These are phyloP conservation scores for Chaetomium sp. DNA, from an alignment of 2,329 filamentous ascomycete genomes.

Conservation along the genomic window DNA sequence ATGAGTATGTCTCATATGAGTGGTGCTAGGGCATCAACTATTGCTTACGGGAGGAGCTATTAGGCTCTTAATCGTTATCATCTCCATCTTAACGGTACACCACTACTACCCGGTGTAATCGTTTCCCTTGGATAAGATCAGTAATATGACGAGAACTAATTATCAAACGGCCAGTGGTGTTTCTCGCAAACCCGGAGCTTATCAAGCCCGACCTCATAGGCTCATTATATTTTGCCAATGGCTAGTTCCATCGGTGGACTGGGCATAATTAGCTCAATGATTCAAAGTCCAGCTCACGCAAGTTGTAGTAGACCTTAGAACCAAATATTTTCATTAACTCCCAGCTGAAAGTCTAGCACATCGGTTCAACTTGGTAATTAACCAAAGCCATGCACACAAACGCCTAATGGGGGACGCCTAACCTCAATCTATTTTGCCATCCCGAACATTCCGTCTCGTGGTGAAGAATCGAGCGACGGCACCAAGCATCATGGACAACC, in stretches of 20 bases:
- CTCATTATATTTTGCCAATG: background rate
- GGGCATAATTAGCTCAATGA: background rate
- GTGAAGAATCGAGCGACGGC: background rate
- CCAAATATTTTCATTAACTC: background rate
- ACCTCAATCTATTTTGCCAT: constrained; percentile 5
- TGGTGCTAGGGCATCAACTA: no score
- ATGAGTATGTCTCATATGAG: no score
- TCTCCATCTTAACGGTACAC: no score
- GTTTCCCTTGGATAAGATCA: no score
- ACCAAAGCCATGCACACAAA: constrained; percentile 1
- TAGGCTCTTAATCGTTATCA: no score
- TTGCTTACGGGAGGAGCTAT: no score
- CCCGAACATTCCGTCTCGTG: background rate
- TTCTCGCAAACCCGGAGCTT: no score
- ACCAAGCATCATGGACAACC: no score
- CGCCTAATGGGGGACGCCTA: constrained; percentile 6
- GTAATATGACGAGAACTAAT: no score
- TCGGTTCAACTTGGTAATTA: constrained; percentile 1
- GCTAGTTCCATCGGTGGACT: background rate
- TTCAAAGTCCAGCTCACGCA: background rate
- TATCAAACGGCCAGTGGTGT: no score
- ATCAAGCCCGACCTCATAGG: no score
- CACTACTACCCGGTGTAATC: no score
- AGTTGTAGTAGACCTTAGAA: background rate
- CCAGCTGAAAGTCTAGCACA: background rate